phyloP scores from a whole-genome alignment of 129 eudicot species.

The Smallanthus sonchifolius region DNA sequence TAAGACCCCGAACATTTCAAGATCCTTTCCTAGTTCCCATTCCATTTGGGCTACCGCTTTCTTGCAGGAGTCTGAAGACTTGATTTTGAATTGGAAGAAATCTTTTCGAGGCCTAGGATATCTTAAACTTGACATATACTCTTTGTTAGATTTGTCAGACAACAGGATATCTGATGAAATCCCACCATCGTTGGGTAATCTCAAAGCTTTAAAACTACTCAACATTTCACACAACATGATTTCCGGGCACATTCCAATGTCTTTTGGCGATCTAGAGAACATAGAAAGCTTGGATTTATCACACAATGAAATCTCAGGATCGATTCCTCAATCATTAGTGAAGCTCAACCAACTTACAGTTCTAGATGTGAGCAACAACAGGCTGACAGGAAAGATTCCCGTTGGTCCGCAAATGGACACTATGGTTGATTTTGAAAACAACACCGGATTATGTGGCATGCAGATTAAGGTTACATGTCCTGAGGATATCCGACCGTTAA shows the following conservation, averaged over 20 bases:
- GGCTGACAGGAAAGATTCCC: constrained; percentile 38
- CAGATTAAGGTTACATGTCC: constrained; percentile 41
- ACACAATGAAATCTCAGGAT: constrained; percentile 33
- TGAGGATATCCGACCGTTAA: neutral
- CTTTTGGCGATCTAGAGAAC: constrained; percentile 36
- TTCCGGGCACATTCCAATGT: constrained; percentile 36
- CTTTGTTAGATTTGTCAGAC: constrained; percentile 48
- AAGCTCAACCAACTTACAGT: constrained; percentile 29
- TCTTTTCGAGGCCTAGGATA: constrained; percentile 39
- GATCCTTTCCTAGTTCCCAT: constrained; percentile 20
- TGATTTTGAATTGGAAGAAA: constrained; percentile 52
- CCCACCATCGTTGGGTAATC: constrained; percentile 42
- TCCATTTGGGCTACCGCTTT: constrained; percentile 24
- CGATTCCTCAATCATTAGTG: constrained; percentile 38
- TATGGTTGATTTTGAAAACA: constrained; percentile 39
- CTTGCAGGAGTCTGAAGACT: no score
- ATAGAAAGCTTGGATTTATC: constrained; percentile 52
- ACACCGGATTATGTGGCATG: constrained; percentile 49
- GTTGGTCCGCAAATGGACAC: constrained; percentile 47
- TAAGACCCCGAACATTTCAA: constrained; percentile 6
- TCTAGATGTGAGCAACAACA: constrained; percentile 53
- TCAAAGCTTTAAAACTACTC: constrained; percentile 44
- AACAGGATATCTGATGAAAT: constrained; percentile 39
- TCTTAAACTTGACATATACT: constrained; percentile 34
- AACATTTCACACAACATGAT: constrained; percentile 41